Evolutionary conservation across 2,329 filamentous ascomycete species (phyloP).

Genomic region (Orbilia ellipsospora): DNA sequence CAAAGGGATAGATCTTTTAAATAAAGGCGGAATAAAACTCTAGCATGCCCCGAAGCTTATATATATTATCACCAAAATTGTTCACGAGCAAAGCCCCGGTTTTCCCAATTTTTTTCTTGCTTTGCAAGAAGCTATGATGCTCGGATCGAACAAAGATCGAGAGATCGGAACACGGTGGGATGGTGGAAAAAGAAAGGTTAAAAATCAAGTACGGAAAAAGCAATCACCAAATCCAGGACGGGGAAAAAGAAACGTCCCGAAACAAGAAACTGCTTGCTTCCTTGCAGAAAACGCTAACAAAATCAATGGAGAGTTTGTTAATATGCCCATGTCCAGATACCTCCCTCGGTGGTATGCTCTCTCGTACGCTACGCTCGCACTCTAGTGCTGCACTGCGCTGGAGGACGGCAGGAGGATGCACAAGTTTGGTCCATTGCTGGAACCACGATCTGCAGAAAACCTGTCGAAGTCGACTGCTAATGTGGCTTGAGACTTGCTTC

Average conservation of each 20-base stretch:
- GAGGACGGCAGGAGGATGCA: too few relatives aligned
- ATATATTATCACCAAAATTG: conserved; percentile 19
- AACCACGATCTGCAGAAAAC: conserved; percentile 34
- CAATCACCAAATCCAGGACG: conserved; percentile 24
- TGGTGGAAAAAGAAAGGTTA: conserved; percentile 36
- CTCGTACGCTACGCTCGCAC: too few relatives aligned
- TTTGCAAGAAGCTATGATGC: conserved; percentile 19
- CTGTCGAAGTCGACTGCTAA: conserved; percentile 7
- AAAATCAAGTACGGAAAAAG: conserved; percentile 37
- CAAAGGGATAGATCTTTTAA: not conserved
- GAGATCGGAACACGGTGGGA: conserved; percentile 36
- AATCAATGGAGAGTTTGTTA: too few relatives aligned
- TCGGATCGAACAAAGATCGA: conserved; percentile 46
- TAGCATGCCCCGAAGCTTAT: conserved; percentile 25
- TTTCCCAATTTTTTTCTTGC: conserved; percentile 12
- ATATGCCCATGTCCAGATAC: too few relatives aligned
- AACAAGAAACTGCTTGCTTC: not conserved
- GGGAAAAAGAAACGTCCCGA: conserved; percentile 15
- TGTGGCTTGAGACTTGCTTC: conserved; percentile 42
- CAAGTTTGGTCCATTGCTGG: not conserved
- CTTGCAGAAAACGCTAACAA: not conserved
- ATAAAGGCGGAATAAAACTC: not conserved
- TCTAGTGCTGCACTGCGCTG: too few relatives aligned
- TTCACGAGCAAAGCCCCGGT: not conserved
- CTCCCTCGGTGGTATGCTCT: too few relatives aligned